Percentiles rank a stretch among this genome's conserved stretches.
phyloP scores from a whole-genome alignment of 169 alveolate genomes.

The Cryptosporidium bovis region DNA sequence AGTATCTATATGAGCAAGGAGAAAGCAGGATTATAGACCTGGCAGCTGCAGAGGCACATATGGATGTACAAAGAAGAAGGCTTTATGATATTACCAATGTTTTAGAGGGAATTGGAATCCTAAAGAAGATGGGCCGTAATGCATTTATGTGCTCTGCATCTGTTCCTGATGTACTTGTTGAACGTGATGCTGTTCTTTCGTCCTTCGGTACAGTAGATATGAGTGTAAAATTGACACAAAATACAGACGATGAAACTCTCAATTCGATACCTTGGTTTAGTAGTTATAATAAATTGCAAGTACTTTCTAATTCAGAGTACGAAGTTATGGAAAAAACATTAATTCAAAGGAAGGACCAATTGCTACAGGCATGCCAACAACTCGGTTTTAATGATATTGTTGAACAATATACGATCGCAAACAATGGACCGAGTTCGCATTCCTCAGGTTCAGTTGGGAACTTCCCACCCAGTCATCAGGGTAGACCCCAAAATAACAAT shows the following conservation, averaged over 20 bases:
- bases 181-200: conserved; percentile 73
- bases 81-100: conserved; percentile 89
- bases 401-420: conserved; percentile 72
- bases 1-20: conserved; percentile 71
- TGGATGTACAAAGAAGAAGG: conserved; percentile 85
- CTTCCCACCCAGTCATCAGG: conserved; percentile 20
- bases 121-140: conserved; percentile 76
- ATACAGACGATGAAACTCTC: conserved; percentile 31
- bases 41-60: conserved; percentile 75
- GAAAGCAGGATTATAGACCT: conserved; percentile 65
- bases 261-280: conserved; percentile 56
- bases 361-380: conserved; percentile 70
- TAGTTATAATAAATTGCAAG: conserved; percentile 64
- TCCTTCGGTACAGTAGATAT: conserved; percentile 71
- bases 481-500: conserved; percentile 27
- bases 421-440: conserved; percentile 22
- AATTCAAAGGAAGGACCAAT: conserved; percentile 67
- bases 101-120: conserved; percentile 85
- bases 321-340: conserved; percentile 72
- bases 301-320: conserved; percentile 61
- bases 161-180: conserved; percentile 74
- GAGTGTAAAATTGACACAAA: conserved; percentile 57
- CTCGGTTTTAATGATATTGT: conserved; percentile 66
- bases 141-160: conserved; percentile 73
- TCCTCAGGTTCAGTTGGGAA: conserved; percentile 41